Evolutionary conservation across 352 stramenopile species (phyloP).

Genomic region (Chrysophaeum taylorii): DNA sequence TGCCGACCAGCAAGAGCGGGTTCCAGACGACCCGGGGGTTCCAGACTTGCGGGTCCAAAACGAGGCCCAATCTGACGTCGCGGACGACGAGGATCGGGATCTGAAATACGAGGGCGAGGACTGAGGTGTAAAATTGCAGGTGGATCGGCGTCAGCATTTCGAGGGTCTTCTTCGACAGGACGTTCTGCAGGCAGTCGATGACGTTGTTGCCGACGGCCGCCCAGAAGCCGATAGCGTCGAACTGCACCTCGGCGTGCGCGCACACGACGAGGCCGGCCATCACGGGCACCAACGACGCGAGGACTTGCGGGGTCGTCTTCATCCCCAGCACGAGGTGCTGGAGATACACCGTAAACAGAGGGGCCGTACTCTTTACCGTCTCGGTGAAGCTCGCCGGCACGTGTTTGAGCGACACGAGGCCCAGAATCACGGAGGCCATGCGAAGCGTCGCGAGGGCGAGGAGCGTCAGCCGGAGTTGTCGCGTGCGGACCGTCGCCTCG

Average conservation of each 20-base stretch:
- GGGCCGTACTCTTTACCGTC: slow-evolving; percentile 78
- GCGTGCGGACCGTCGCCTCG: neutral
- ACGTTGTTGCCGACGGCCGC: slow-evolving; percentile 74
- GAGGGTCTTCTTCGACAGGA: slow-evolving; percentile 71
- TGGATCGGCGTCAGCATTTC: slow-evolving; percentile 43
- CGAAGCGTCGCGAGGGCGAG: slow-evolving; percentile 39
- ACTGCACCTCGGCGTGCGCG: slow-evolving; percentile 65
- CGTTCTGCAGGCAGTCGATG: slow-evolving; percentile 79
- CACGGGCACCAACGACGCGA: slow-evolving; percentile 68
- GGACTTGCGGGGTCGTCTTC: slow-evolving; percentile 62
- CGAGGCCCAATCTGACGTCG: slow-evolving; percentile 13
- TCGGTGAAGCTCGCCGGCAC: slow-evolving; percentile 77
- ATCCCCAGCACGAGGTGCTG: slow-evolving; percentile 66
- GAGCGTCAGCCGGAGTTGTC: neutral
- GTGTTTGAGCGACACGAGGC: slow-evolving; percentile 74
- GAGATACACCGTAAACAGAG: slow-evolving; percentile 75
- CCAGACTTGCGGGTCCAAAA: too few species aligned
- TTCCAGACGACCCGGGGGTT: slow-evolving; percentile 39
- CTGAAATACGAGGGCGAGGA: slow-evolving; percentile 67
- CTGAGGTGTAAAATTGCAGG: slow-evolving; percentile 74
- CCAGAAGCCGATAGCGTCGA: slow-evolving; percentile 70
- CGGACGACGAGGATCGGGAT: slow-evolving; percentile 56
- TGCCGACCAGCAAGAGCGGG: slow-evolving; percentile 30
- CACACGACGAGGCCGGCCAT: slow-evolving; percentile 67
- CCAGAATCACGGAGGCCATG: slow-evolving; percentile 69